Conservation (phyloP, 2,329 filamentous ascomycete species). For the Aspergillus nomiae region DNA sequence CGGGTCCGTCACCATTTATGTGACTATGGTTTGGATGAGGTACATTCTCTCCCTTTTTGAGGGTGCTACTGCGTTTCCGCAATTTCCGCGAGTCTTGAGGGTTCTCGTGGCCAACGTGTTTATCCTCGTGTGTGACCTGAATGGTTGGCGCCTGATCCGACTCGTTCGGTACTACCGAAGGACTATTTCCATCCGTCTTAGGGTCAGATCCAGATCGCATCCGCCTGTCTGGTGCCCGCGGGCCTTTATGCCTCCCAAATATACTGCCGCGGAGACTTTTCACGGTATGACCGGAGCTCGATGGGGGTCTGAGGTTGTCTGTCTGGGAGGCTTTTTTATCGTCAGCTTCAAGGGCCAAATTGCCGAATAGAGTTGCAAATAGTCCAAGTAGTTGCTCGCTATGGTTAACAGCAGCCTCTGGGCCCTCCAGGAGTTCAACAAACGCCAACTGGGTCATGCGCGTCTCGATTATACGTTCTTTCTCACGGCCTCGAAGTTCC, state of each 20-base stretch:
- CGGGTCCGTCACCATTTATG: constrained; percentile 22
- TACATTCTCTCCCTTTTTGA: constrained; percentile 28
- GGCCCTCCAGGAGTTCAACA: constrained; percentile 79
- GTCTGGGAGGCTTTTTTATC: constrained; percentile 27
- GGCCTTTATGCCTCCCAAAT: constrained; percentile 65
- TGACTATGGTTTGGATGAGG: constrained; percentile 24
- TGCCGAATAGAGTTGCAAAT: constrained; percentile 79
- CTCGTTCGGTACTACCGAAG: constrained; percentile 25
- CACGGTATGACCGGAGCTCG: constrained; percentile 70
- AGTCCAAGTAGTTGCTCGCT: constrained; percentile 81
- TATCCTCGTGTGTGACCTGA: constrained; percentile 70
- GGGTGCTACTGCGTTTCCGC: constrained; percentile 36
- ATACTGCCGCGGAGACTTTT: constrained; percentile 74
- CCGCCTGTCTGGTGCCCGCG: constrained; percentile 48
- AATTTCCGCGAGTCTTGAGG: constrained; percentile 37
- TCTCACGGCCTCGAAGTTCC: constrained; percentile 80
- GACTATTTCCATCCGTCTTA: constrained; percentile 11
- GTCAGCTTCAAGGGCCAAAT: constrained; percentile 48
- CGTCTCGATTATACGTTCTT: constrained; percentile 84
- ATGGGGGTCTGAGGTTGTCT: constrained; percentile 59
- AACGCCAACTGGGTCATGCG: constrained; percentile 93
- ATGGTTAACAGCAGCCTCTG: constrained; percentile 82
- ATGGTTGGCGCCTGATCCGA: constrained; percentile 67
- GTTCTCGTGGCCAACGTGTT: constrained; percentile 28
- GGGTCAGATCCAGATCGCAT: constrained; percentile 40